Conservation (phyloP, 1,139 yeast species). For the Groenewaldozyma sp. region DNA sequence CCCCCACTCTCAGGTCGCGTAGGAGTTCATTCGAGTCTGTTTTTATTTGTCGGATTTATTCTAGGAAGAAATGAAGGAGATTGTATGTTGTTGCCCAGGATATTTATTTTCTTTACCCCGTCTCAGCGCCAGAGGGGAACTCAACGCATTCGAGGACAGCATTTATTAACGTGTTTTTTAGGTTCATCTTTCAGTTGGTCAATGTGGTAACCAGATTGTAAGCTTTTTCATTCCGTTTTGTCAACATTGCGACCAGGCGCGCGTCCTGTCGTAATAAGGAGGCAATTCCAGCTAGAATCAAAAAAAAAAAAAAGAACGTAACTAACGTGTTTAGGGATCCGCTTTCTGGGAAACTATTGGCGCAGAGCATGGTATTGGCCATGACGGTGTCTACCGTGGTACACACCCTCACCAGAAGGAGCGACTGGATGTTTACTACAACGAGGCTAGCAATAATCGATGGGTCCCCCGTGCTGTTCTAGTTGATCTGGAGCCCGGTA, state of each 20-base stretch:
- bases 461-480: constrained; percentile 91
- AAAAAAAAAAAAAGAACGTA: constrained; percentile 3
- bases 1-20: too few relatives aligned
- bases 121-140: too few relatives aligned
- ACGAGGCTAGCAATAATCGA: constrained; percentile 53
- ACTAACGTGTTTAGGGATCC: constrained; percentile 52
- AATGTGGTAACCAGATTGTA: constrained; percentile 98
- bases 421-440: constrained; percentile 45
- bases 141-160: too few relatives aligned
- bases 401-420: constrained; percentile 35
- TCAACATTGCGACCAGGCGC: too few relatives aligned
- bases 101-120: background rate
- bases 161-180: constrained; percentile 20
- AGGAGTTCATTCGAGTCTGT: too few relatives aligned
- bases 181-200: constrained; percentile 97
- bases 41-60: too few relatives aligned
- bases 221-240: constrained; percentile 28
- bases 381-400: constrained; percentile 45
- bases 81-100: constrained; percentile 14
- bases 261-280: background rate
- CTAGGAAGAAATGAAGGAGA: constrained; percentile 19
- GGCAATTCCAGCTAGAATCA: too few relatives aligned
- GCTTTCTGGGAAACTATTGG: constrained; percentile 95
- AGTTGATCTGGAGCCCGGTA: constrained; percentile 90
- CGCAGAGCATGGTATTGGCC: constrained; percentile 92